Evolutionary conservation across 441 rosid genomes (phyloP).

Genomic region (Manihot esculenta): DNA sequence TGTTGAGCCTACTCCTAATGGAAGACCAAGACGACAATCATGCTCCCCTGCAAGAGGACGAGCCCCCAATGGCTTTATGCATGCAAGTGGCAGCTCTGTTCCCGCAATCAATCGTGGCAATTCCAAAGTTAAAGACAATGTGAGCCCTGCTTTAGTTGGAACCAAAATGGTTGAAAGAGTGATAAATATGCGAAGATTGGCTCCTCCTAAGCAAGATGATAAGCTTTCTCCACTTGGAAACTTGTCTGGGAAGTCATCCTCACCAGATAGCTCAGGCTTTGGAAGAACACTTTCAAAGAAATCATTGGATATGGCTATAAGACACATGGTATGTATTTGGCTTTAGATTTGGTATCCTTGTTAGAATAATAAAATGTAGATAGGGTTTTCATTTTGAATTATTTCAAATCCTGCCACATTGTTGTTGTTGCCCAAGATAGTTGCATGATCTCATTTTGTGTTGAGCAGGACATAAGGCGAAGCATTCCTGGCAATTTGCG

Average conservation of each 20-base stretch:
- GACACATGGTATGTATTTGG: constrained; percentile 77
- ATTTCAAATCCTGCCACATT: background rate
- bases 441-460: constrained; percentile 20
- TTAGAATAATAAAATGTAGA: background rate
- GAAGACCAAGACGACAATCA: constrained; percentile 81
- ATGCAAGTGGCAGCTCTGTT: constrained; percentile 85
- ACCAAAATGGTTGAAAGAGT: constrained; percentile 97
- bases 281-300: constrained; percentile 96
- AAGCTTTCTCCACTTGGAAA: constrained; percentile 74
- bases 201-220: constrained; percentile 81
- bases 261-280: constrained; percentile 91
- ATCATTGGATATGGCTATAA: constrained; percentile 96
- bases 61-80: constrained; percentile 51
- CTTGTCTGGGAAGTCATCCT: constrained; percentile 73
- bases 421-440: background rate
- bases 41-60: constrained; percentile 97
- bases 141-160: constrained; percentile 82
- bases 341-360: background rate
- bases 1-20: constrained; percentile 65
- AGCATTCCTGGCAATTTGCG: constrained; percentile 85
- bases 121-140: constrained; percentile 63
- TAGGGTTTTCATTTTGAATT: background rate
- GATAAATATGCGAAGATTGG: constrained; percentile 85
- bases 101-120: constrained; percentile 69
- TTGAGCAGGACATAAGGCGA: constrained; percentile 82